Conservation (phyloP, 176 grass and related monocot species). For the Zoysia pacifica region DNA sequence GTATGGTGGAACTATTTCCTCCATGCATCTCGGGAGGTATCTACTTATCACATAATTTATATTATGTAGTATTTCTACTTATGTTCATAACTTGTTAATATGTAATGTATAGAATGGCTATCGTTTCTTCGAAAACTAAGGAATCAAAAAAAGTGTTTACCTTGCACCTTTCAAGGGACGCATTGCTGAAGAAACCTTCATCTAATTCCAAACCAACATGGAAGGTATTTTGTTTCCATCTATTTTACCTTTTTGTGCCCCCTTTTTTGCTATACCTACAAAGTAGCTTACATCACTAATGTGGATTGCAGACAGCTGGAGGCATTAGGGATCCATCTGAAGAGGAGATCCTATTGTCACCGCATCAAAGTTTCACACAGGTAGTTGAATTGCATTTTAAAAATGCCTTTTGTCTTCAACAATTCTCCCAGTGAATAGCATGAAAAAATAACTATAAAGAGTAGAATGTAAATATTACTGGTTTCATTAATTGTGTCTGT, state of each 20-base stretch:
- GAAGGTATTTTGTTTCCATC: constrained; percentile 39
- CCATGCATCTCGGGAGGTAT: constrained; percentile 67
- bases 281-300: constrained; percentile 12
- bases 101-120: constrained; percentile 29
- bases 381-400: constrained; percentile 26
- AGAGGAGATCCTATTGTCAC: constrained; percentile 48
- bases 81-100: not conserved
- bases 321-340: constrained; percentile 48
- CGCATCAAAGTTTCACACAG: constrained; percentile 56
- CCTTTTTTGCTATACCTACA: constrained; percentile 5
- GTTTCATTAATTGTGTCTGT: not conserved
- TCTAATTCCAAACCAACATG: constrained; percentile 33
- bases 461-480: not conserved
- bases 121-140: constrained; percentile 57
- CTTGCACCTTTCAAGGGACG: constrained; percentile 55
- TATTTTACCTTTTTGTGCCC: not conserved
- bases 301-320: constrained; percentile 48
- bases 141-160: constrained; percentile 53
- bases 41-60: constrained; percentile 7
- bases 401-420: not conserved
- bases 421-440: not conserved
- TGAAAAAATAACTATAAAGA: not conserved
- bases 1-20: constrained; percentile 54
- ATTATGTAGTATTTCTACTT: not conserved
- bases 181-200: constrained; percentile 34